These are phyloP conservation scores for Aspergillus pseudotamarii DNA, from an alignment of 2,329 filamentous ascomycete species.

Conservation along the genomic window DNA sequence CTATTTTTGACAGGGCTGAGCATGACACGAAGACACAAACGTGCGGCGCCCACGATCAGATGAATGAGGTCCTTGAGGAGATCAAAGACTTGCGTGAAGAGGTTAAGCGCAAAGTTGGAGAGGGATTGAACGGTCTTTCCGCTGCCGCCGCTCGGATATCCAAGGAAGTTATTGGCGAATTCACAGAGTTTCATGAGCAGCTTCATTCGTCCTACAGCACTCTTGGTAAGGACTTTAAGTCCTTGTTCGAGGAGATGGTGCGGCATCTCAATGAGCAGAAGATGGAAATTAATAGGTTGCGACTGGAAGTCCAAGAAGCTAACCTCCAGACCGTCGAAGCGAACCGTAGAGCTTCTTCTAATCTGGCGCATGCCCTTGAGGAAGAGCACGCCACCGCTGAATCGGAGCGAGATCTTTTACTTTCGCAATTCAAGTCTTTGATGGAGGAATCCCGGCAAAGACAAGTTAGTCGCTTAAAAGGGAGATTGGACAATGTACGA, in stretches of 20 bases:
- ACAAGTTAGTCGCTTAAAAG: conserved; percentile 71
- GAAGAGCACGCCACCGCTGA: conserved; percentile 75
- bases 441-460: conserved; percentile 72
- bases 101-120: conserved; percentile 82
- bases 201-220: conserved; percentile 82
- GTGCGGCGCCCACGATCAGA: conserved; percentile 69
- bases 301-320: conserved; percentile 71
- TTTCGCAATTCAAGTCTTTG: conserved; percentile 76
- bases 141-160: conserved; percentile 85
- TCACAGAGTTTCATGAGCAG: conserved; percentile 80
- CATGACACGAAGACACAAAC: conserved; percentile 61
- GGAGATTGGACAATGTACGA: conserved; percentile 64
- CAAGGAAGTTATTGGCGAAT: conserved; percentile 82
- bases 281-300: conserved; percentile 72
- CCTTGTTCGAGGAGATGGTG: conserved; percentile 78
- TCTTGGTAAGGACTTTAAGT: conserved; percentile 83
- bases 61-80: conserved; percentile 89
- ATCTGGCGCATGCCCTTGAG: conserved; percentile 69
- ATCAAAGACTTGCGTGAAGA: conserved; percentile 87
- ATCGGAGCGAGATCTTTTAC: conserved; percentile 71
- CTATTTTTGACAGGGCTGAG: conserved; percentile 68
- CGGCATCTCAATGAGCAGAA: conserved; percentile 76
- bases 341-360: conserved; percentile 66
- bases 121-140: conserved; percentile 81
- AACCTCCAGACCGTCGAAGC: conserved; percentile 69